phyloP scores from a whole-genome alignment of 805 yeast genomes.

The Hanseniaspora clermontiae region DNA sequence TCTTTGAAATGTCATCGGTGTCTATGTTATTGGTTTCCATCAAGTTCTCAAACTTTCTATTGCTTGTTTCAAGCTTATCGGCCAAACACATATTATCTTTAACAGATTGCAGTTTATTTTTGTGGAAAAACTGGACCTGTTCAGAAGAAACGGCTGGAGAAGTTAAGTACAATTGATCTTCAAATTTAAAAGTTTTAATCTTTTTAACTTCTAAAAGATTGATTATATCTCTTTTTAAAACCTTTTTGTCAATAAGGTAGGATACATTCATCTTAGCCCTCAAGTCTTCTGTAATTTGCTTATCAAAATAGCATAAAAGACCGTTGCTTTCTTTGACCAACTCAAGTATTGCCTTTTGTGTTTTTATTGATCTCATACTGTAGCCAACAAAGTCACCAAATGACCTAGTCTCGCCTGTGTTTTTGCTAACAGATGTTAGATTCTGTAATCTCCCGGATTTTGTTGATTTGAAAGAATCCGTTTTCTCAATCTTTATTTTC shows the following conservation, averaged over 20 bases:
- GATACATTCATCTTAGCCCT: slow-evolving; percentile 33
- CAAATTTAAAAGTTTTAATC: slow-evolving; percentile 14
- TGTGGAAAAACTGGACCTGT: slow-evolving; percentile 5
- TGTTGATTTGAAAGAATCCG: neutral
- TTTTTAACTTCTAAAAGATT: slow-evolving; percentile 27
- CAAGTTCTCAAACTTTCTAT: neutral
- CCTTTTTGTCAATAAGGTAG: slow-evolving; percentile 39
- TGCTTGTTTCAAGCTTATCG: neutral
- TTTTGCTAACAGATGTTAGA: slow-evolving; percentile 17
- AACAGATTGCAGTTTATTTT: neutral
- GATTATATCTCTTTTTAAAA: slow-evolving; percentile 36
- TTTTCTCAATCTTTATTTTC: neutral
- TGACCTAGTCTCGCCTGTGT: slow-evolving; percentile 1
- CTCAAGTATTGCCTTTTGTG: slow-evolving; percentile 34
- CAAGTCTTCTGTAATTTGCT: slow-evolving; percentile 29
- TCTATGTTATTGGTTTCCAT: neutral
- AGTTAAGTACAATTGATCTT: slow-evolving; percentile 1
- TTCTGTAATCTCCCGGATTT: neutral
- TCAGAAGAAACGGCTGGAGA: slow-evolving; percentile 7
- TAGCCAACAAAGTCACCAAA: slow-evolving; percentile 29
- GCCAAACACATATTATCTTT: neutral
- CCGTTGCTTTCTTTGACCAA: slow-evolving; percentile 36
- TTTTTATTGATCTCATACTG: slow-evolving; percentile 34
- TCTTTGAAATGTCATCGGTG: neutral
- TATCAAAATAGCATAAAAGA: slow-evolving; percentile 33